phyloP scores from a whole-genome alignment of 768 basidiomycete species.

The Suillus bovinus region DNA sequence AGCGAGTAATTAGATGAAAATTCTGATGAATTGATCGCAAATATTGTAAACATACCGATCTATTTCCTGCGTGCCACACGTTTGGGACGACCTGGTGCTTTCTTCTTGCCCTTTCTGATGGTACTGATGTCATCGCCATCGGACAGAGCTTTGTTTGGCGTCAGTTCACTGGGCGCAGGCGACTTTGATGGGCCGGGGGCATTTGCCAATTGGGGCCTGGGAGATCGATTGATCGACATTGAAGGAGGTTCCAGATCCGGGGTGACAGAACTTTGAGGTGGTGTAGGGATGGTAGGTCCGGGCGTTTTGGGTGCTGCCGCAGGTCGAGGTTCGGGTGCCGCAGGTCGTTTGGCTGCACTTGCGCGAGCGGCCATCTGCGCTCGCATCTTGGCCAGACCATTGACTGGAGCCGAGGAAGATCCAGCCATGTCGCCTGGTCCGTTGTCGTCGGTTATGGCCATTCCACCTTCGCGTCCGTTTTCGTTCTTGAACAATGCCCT shows the following conservation, averaged over 20 bases:
- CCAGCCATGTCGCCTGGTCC: neutral
- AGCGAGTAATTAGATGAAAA: too few species aligned
- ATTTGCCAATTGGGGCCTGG: neutral
- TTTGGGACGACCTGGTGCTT: too few species aligned
- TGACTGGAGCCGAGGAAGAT: neutral
- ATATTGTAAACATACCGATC: too few species aligned
- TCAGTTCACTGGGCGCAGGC: too few species aligned
- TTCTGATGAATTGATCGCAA: too few species aligned
- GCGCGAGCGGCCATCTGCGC: neutral
- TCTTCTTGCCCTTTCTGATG: too few species aligned
- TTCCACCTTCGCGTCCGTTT: neutral
- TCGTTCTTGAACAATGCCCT: slow-evolving; percentile 8
- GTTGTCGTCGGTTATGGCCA: neutral
- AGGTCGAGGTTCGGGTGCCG: neutral
- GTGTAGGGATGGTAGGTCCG: neutral
- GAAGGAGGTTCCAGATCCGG: neutral
- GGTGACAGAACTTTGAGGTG: neutral
- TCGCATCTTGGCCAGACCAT: neutral
- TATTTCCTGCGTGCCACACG: too few species aligned
- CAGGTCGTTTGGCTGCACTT: neutral
- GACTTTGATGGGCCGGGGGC: too few species aligned
- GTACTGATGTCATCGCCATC: too few species aligned
- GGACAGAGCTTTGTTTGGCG: too few species aligned
- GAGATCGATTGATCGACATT: neutral
- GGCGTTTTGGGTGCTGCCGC: too few species aligned